phyloP scores from a whole-genome alignment of 768 basidiomycete species.

The Paxillus ammoniavirescens region DNA sequence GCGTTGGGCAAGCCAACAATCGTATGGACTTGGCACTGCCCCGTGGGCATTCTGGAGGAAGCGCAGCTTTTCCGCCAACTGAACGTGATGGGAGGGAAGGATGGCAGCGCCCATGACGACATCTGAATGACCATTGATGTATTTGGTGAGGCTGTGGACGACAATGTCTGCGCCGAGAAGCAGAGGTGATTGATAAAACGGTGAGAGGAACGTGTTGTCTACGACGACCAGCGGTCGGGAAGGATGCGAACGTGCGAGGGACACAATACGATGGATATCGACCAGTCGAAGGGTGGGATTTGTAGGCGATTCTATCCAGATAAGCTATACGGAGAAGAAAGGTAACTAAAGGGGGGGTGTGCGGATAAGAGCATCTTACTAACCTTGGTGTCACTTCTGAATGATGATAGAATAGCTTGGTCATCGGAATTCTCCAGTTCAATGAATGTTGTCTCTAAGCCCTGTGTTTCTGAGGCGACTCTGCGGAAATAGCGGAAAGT shows the following conservation, averaged over 20 bases:
- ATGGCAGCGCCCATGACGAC: conserved; percentile 87
- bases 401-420: conserved; percentile 58
- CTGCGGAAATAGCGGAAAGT: conserved; percentile 81
- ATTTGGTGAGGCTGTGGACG: conserved; percentile 83
- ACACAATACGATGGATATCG: conserved; percentile 70
- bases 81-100: conserved; percentile 53
- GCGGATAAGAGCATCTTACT: conserved; percentile 15
- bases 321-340: conserved; percentile 48
- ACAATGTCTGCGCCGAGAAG: conserved; percentile 84
- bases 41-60: conserved; percentile 92
- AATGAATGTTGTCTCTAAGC: conserved; percentile 71
- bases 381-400: conserved; percentile 81
- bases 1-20: conserved; percentile 87
- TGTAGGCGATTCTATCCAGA: conserved; percentile 96
- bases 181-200: conserved; percentile 88
- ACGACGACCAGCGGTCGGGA: conserved; percentile 78
- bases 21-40: conserved; percentile 81
- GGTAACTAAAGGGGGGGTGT: background rate
- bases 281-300: conserved; percentile 91
- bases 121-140: conserved; percentile 92
- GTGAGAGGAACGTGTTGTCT: conserved; percentile 94
- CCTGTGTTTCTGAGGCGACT: conserved; percentile 63
- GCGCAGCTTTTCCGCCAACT: conserved; percentile 55
- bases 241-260: conserved; percentile 61
- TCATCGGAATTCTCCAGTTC: conserved; percentile 75